phyloP scores from a whole-genome alignment of 2,329 filamentous ascomycete species.

The Penicillium occitanis region DNA sequence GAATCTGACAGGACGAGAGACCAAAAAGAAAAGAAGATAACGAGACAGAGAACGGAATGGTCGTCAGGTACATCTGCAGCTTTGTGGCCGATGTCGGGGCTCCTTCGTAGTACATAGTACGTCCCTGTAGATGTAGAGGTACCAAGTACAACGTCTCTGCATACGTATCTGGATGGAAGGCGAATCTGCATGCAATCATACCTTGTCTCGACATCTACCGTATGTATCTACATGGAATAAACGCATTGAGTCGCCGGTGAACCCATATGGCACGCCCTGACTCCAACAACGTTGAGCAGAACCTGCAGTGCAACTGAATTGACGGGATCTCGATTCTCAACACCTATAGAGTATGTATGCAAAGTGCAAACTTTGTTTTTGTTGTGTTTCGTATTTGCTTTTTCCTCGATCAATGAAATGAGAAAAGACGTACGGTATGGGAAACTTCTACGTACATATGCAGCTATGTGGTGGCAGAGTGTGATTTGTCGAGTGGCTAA shows the following conservation, averaged over 20 bases:
- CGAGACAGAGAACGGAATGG: neutral
- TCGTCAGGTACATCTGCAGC: conserved; percentile 15
- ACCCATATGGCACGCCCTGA: neutral
- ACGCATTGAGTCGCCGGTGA: conserved; percentile 2
- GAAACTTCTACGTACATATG: neutral
- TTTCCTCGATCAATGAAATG: neutral
- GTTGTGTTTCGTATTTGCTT: neutral
- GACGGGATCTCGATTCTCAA: neutral
- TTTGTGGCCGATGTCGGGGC: conserved; percentile 1
- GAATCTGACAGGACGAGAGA: neutral
- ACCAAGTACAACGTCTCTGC: neutral
- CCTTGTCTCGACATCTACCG: neutral
- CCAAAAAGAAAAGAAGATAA: neutral
- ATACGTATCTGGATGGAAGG: neutral
- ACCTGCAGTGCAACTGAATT: neutral
- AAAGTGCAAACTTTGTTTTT: neutral
- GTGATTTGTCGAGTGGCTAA: conserved; percentile 2
- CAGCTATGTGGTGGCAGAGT: conserved; percentile 8
- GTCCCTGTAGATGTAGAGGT: neutral
- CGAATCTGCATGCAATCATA: conserved; percentile 10
- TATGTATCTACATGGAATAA: neutral
- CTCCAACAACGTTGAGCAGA: neutral
- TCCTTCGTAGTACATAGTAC: too few species aligned
- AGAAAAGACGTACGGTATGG: too few species aligned
- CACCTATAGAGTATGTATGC: neutral